Evolutionary conservation across 306 rosid species (phyloP), one percentile per base, ranked within the genome.

Genomic region (Prunus dulcis): DNA sequence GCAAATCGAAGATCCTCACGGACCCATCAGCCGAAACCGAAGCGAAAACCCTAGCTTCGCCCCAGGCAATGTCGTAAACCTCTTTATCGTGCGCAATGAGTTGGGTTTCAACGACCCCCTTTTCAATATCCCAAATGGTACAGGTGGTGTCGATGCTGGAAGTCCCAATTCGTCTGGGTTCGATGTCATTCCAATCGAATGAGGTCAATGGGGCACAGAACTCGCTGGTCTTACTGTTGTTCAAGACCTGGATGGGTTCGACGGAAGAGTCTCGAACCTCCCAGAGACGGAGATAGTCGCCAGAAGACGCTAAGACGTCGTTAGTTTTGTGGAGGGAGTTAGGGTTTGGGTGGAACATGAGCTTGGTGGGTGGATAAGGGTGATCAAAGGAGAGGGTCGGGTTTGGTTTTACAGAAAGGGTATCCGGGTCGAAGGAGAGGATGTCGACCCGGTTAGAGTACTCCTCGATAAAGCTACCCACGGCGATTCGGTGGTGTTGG

Each of bases 231-330:
- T 90, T 95, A 81, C 91, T 85, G 77, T 95, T 95, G 88, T 95
- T 90, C 64, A 95, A 84, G 22, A 95, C 93, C 0, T 95, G 87
- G 27, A 90, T 58, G 5, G 97, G 74, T 14, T 95, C 97, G 15
- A 84, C 82, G 64, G 99, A 79, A 57, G 77, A 45, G 0, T 95
- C 95, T 1, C 87, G 85, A 30, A 95, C 76, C 56, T 92, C 92
- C 99, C 99, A 95, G 84, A 95, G 99, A 76, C 99, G 97, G 73
- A 95, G 97, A 73, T 76, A 92, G 90, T 95, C 97, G 41, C 99
- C 99, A 70, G 97, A 95, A 78, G 98, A 89, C 60, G 98, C 98
- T 15, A 94, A 86, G 81, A 94, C 79, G 79, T 90, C 92, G 77
- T 80, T 23, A 72, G 88, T 78, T 4, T 78, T 85, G 55, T 81